Evolutionary conservation across 768 basidiomycete species (phyloP), one percentile per base, ranked within the genome.

Genomic region (Nevesoporus exiguus): DNA sequence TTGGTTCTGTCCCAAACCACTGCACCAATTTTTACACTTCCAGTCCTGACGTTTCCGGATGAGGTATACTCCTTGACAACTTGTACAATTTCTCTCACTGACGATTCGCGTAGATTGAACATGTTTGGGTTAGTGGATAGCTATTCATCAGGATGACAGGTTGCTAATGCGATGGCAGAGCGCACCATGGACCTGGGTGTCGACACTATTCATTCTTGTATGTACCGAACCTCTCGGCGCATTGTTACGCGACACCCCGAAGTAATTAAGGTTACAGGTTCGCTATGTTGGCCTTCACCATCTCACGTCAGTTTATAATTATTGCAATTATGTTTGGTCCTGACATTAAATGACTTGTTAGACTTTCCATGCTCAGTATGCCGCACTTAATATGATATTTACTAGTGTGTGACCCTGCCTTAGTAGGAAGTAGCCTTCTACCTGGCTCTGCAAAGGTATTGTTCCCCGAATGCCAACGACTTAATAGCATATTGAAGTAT

Each of bases 31-130:
- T 19, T 0, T 17, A 15, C 15, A n/a, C 42, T 19, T 1, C 17
- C 29, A 60, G 59, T 42, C 34, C 57, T 60, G 3, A 55, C 52
- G 22, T 46, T 60, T 7, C 29, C 57, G 9, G 17, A 40, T 6
- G 52, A 60, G 49, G 59, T 59, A 59, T 17, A 33, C 31, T 40
- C 5, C 19, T 7, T 24, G 3, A 5, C 25, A 3, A 7, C 24
- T 1, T 17, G 8, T 5, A 6, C 10, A 22, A 17, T 15, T 6
- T 25, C 1, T 8, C 15, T 24, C 24, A 25, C 42, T 43, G 42
- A 43, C 19, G 5, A 25, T 43, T 13, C 4, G 13, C 11, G 21
- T 14, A 43, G 42, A 3, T 41, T 11, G 40, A 41, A 41, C 24
- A 41, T 41, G 9, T 41, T 15, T 41, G 40, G 40, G 40, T 41